These are phyloP conservation scores for Trichoderma cornu-damae DNA, from an alignment of 2,329 filamentous ascomycete genomes.

Conservation along the genomic window DNA sequence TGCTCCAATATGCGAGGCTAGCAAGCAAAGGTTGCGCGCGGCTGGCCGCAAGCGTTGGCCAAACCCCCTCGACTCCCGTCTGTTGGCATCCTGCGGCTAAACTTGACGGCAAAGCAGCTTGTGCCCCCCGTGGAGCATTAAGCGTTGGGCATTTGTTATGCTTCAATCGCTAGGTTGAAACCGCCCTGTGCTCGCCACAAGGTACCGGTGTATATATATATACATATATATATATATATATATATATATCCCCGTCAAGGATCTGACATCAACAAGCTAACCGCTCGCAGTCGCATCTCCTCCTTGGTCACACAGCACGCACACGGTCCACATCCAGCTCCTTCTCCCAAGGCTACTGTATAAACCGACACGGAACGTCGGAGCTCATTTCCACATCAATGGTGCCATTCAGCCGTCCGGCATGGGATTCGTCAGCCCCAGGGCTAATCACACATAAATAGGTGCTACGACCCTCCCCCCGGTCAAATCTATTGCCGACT, in stretches of 20 bases:
- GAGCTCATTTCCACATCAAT: neutral
- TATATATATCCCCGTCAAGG: neutral
- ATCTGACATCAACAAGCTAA: slow-evolving; percentile 6
- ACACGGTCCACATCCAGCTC: no score
- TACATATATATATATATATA: no score
- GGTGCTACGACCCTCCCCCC: neutral
- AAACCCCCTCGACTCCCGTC: no score
- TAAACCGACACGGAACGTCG: neutral
- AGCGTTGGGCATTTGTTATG: neutral
- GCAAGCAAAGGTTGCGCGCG: no score
- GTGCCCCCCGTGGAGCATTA: no score
- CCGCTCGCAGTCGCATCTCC: neutral
- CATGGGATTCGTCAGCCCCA: neutral
- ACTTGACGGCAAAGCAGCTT: no score
- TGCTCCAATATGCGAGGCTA: no score
- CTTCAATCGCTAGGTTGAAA: neutral
- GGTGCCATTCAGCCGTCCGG: neutral
- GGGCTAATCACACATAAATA: neutral
- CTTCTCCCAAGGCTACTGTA: neutral
- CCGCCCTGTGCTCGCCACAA: no score
- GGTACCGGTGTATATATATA: no score
- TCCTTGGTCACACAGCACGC: no score
- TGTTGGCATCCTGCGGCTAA: no score
- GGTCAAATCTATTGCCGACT: neutral
- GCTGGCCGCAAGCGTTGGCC: no score